Conservation (phyloP, 208 protist genomes). For the Wallacemonas rigidus region DNA sequence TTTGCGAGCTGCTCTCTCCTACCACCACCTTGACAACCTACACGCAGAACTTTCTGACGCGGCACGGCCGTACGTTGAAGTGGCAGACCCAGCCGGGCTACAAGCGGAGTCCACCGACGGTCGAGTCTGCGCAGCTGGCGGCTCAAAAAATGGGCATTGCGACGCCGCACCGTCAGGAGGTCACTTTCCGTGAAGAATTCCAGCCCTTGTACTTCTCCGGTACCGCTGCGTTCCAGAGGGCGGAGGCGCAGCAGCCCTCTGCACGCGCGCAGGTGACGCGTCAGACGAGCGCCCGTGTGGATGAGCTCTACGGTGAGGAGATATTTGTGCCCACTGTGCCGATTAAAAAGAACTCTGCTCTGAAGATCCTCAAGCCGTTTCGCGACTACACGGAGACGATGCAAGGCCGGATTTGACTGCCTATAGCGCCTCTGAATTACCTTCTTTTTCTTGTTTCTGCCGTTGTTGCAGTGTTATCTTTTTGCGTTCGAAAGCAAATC, state of each 20-base stretch:
- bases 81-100: constrained; percentile 30
- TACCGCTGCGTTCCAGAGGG: not conserved
- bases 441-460: no score
- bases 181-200: constrained; percentile 27
- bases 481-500: no score
- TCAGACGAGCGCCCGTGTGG: not conserved
- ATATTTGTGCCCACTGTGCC: not conserved
- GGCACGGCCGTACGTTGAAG: constrained; percentile 33
- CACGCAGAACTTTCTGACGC: constrained; percentile 17
- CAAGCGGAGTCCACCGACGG: constrained; percentile 9
- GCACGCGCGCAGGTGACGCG: not conserved
- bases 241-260: not conserved
- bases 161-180: constrained; percentile 19
- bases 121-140: constrained; percentile 24
- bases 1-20: not conserved
- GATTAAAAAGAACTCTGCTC: not conserved
- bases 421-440: no score
- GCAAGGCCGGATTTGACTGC: not conserved
- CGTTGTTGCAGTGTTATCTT: no score
- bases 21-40: constrained; percentile 20
- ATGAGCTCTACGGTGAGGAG: not conserved
- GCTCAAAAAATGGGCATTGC: constrained; percentile 20
- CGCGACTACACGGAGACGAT: not conserved
- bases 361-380: not conserved
- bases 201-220: constrained; percentile 28